Evolutionary conservation across 805 yeast genomes (phyloP), one percentile per base, ranked within the genome.

Genomic region (Candida oleophila): DNA sequence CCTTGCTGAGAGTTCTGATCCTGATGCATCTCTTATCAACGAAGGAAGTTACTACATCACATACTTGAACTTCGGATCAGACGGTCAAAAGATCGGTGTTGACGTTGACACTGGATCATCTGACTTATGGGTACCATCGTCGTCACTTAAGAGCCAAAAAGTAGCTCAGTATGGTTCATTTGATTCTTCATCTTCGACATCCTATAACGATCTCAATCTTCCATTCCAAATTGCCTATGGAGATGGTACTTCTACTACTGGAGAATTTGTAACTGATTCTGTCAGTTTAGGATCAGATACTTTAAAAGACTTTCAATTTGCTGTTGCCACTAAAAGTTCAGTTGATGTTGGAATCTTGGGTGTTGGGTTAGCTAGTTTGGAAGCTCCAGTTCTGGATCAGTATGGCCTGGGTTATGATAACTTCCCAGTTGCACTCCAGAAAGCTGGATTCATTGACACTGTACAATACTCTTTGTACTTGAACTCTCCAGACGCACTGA

Each of bases 121-220:
- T 15, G 51, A 48, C 36, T 37, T 45, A 22, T 45, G 48, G 48
- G 45, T 45, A 21, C 50, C 45, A 21, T n/a, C 14, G 16, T 3
- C 38, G 7, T 9, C 32, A 12, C 9, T 22, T 32, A 16, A 21
- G 11, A 8, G n/a, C 14, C 8, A 9, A 4, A 18, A 20, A 16
- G 28, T 33, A 71, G 59, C 43, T 78, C 45, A 58, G 22, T 72
- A 61, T 44, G 80, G 80, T 22, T 59, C 70, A 12, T 76, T 71
- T 49, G 62, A 71, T 49, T 43, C 56, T 1, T 44, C 57, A 2
- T 30, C 49, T 3, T 74, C 80, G 1, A 48, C 65, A 0, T 48
- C 73, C 9, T 74, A 59, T 50, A 25, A 53, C 3, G 43, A 47
- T 15, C 65, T 73, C 45, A 45, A 54, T 22, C 59, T 76, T 1